Evolutionary conservation across 176 grass and related monocot genomes (phyloP).

Genomic region (bread wheat (Triticum aestivum)): IWGSC_CS_RefSeq_v2.1 NC_057809.1:605135997-605136496

Average conservation of each 20-base stretch:
- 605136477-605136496: too few species aligned
- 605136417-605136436: conserved; percentile 27
- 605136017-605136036: background rate
- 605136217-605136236: background rate
- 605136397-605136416: background rate
- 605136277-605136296: background rate
- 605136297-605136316: background rate
- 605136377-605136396: too few species aligned
- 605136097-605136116: background rate
- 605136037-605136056: background rate
- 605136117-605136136: background rate
- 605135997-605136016: conserved; percentile 32
- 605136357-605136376: too few species aligned
- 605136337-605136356: too few species aligned
- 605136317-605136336: too few species aligned
- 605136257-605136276: background rate
- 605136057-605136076: too few species aligned
- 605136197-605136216: background rate
- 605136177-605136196: background rate
- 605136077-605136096: too few species aligned
- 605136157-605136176: background rate
- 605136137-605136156: background rate
- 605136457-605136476: too few species aligned
- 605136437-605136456: background rate
- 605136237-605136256: background rate